Base-by-base conservation (phyloP, 768 basidiomycete species). In the Auriscalpium orientale region DNA sequence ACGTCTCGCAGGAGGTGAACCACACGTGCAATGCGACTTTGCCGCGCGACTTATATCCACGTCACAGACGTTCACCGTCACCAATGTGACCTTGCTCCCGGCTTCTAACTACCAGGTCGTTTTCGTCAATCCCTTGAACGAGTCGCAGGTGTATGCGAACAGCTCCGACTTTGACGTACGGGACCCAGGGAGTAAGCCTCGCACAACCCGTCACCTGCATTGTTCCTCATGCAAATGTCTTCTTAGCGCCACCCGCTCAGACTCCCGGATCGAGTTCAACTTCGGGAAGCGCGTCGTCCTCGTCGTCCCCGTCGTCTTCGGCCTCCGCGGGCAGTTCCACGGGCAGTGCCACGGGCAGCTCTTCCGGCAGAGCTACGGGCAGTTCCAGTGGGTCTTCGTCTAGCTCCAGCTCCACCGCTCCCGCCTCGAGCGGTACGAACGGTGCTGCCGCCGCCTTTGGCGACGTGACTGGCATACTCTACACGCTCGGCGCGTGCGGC, bases 101-200 rank as follows among this genome's bases (percentile, higher is more conserved):
- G 71, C 61, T 6, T 49, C 56, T 28, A 62, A 62, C 46, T 76
- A 73, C 61, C 56, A 60, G 50, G 70, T 76, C 48, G 61, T 64
- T 53, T 75, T 75, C 56, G 64, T 71, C 46, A 71, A 70, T 62
- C 62, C 68, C 16, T 47, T 51, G 20, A 72, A 75, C 61, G 8
- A n/a, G 16, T 59, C 62, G 11, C 59, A 73, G 34, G 58, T 74
- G 35, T 67, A 64, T 55, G 74, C 73, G 2, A 62, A 57, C 34
- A 70, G 69, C 60, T 33, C 64, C 18, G 37, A 58, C 5, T 76
- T 76, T 61, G 61, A 65, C 35, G 71, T 76, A 18, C 69, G 65
- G 60, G 60, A 72, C n/a, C 47, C 65, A 10, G 74, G 74, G 48
- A 73, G 74, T 75, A 58, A 10, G 28, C 34, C 40, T 1, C n/a